phyloP scores from a whole-genome alignment of 805 yeast species.

The Kregervanrija fluxuum region DNA sequence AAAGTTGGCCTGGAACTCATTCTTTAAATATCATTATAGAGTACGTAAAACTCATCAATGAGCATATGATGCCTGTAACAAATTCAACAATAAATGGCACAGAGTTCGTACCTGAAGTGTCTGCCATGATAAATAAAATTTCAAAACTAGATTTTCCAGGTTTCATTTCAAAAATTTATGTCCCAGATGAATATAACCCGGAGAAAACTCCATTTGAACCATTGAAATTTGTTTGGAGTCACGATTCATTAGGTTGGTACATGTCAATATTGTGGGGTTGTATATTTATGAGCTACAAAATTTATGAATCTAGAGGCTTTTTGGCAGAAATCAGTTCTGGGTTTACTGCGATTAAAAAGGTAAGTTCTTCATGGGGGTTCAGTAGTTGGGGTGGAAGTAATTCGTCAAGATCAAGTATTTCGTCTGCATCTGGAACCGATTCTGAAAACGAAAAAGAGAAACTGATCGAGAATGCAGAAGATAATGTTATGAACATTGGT shows the following conservation, averaged over 20 bases:
- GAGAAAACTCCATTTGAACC: conserved; percentile 34
- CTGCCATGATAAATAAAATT: conserved; percentile 33
- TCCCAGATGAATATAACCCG: conserved; percentile 35
- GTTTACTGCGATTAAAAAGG: conserved; percentile 25
- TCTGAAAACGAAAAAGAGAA: conserved; percentile 11
- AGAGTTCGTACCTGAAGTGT: conserved; percentile 17
- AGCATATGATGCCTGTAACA: background rate
- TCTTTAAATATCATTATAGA: conserved; percentile 20
- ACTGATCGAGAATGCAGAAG: conserved; percentile 3
- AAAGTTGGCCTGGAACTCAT: conserved; percentile 53
- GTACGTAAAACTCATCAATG: conserved; percentile 1
- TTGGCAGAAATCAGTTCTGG: conserved; percentile 31
- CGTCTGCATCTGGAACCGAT: conserved; percentile 17
- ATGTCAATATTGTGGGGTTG: conserved; percentile 55
- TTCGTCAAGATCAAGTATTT: background rate
- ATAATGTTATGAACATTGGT: conserved; percentile 21
- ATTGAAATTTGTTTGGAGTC: conserved; percentile 56
- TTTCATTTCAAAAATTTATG: conserved; percentile 7
- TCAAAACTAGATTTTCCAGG: conserved; percentile 27
- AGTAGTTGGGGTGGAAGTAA: conserved; percentile 14
- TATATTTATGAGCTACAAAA: conserved; percentile 37
- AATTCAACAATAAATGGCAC: background rate
- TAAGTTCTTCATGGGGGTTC: conserved; percentile 30
- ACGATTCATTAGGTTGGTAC: conserved; percentile 69
- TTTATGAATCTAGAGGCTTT: conserved; percentile 22